Base-by-base conservation (phyloP, 345 rosid species). In the Moringa oleifera region DNA sequence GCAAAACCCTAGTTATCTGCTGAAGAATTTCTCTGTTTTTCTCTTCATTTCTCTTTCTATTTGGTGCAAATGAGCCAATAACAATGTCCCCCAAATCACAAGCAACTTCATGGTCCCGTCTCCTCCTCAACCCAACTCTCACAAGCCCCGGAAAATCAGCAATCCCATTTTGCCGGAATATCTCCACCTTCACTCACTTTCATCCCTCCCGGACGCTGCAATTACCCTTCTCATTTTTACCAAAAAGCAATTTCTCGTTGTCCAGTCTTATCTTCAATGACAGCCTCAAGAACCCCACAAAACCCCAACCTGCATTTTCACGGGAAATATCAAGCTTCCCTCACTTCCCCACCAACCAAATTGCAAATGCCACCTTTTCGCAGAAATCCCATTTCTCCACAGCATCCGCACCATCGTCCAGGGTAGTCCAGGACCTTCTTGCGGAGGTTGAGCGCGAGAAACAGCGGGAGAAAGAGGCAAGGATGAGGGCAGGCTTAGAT, bases 361-460 rank as follows among this genome's bases (percentile, higher is more conserved):
- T 75, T 21, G 59, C 73, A 58, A 70, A 77, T 49, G 55, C 69
- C 67, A 53, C 49, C 21, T 20, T 55, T 55, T 68, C 78, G 10
- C 70, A 65, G 53, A 79, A 55, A 66, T 58, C 72, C 36, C 70
- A 60, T 52, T 92, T 80, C 71, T 86, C 77, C 62, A 73, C 85
- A 0, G 64, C 41, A 45, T 0, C 31, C 22, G 57, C 62, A 28
- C 20, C 54, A 1, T 53, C 73, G 7, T 61, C 70, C 0, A 66
- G 68, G 54, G 79, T 58, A 1, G 66, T 77, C 25, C 74, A 74
- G 18, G 94, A 85, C 12, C 81, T 93, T 25, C 55, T 80, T 55
- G 73, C 70, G 0, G 92, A 93, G 6, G 53, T 88, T 0, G 96
- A 90, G 74, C 84, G 69, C 22, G 96, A 93, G 36, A 90, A 76